Conservation (phyloP, 179 eudicot genomes). For the Patellifolia procumbens region DNA sequence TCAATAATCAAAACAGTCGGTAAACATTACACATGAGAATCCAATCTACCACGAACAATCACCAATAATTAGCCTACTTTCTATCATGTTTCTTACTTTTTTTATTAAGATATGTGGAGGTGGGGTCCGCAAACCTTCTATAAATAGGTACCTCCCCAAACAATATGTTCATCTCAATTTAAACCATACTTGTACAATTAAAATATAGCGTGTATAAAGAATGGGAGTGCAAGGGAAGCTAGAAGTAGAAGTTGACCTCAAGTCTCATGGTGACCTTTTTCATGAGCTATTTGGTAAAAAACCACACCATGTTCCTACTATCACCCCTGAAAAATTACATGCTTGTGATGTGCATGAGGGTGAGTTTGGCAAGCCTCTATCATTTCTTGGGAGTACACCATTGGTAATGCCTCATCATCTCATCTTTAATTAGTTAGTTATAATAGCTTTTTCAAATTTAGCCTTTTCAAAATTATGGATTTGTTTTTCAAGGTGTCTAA, state of each 20-base stretch:
- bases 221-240: slow-evolving; percentile 13
- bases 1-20: too few relatives aligned
- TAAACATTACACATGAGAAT: too few relatives aligned
- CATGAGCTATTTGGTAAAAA: slow-evolving; percentile 8
- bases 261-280: slow-evolving; percentile 3
- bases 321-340: slow-evolving; percentile 3
- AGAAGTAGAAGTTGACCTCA: slow-evolving; percentile 9
- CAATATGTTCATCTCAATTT: background rate
- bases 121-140: too few relatives aligned
- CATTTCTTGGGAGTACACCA: slow-evolving; percentile 7
- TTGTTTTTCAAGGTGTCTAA: too few relatives aligned
- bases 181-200: too few relatives aligned
- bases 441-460: too few relatives aligned
- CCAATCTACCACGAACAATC: too few relatives aligned
- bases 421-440: background rate
- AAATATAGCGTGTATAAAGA: background rate
- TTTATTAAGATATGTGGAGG: too few relatives aligned
- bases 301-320: background rate
- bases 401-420: background rate
- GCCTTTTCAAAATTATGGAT: too few relatives aligned
- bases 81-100: too few relatives aligned
- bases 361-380: background rate
- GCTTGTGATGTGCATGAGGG: slow-evolving; percentile 11
- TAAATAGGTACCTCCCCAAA: background rate
- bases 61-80: too few relatives aligned